Percentiles rank a stretch among this genome's conserved stretches.
Evolutionary conservation across 2,329 filamentous ascomycete species (phyloP).

Genomic region (Trichoderma asperellum): DNA sequence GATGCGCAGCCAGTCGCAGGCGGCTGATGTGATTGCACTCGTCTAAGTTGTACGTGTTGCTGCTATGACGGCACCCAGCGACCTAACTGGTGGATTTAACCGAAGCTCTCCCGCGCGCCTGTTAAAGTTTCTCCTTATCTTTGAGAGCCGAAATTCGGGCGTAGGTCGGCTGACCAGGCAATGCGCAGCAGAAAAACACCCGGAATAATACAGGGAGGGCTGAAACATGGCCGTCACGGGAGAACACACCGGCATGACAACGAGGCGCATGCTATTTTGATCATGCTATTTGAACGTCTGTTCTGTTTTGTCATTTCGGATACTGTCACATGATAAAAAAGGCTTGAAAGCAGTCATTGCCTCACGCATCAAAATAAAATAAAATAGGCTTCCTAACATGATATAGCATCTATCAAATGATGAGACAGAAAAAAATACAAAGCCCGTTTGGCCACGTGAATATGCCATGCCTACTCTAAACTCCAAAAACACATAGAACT

Average conservation of each 20-base stretch:
- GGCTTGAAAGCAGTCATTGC: not conserved
- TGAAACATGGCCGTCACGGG: conserved; percentile 10
- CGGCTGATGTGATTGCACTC: conserved; percentile 26
- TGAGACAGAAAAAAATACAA: not conserved
- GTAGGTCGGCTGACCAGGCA: conserved; percentile 22
- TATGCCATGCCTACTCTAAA: conserved; percentile 29
- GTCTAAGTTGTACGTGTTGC: conserved; percentile 23
- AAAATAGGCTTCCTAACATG: not conserved
- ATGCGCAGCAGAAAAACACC: not conserved
- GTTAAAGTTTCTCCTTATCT: conserved; percentile 18
- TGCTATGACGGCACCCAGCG: conserved; percentile 29
- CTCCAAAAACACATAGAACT: conserved; percentile 28
- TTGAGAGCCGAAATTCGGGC: not conserved
- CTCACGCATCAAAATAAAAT: not conserved
- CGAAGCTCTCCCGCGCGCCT: conserved; percentile 27
- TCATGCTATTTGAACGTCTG: not conserved
- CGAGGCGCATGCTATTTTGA: not conserved
- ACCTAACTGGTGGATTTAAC: conserved; percentile 19
- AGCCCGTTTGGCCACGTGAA: conserved; percentile 15
- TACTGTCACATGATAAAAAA: not conserved
- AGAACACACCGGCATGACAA: not conserved
- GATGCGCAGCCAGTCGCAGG: conserved; percentile 28
- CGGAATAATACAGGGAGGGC: not conserved
- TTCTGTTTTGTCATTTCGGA: not conserved
- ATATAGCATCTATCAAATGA: not conserved